Evolutionary conservation across 2,329 filamentous ascomycete species (phyloP).

Genomic region (Fusarium sarcochroum): DNA sequence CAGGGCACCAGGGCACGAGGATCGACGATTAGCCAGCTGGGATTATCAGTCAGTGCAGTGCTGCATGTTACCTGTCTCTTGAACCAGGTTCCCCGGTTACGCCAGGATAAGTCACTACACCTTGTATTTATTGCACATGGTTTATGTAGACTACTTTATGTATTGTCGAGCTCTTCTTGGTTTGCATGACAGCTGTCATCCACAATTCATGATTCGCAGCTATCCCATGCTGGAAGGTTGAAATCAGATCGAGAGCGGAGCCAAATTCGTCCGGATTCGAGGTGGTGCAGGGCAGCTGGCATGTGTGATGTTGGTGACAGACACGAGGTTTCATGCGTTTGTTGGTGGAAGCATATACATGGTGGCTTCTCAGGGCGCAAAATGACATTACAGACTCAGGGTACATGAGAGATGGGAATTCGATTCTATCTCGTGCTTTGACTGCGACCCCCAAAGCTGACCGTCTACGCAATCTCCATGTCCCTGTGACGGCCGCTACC

Average conservation of each 20-base stretch:
- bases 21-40: conserved; percentile 20
- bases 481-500: neutral
- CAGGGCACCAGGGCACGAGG: conserved; percentile 17
- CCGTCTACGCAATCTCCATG: neutral
- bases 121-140: neutral
- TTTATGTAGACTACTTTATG: too few species aligned
- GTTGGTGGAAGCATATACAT: conserved; percentile 23
- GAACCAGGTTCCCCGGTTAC: conserved; percentile 24
- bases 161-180: neutral
- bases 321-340: conserved; percentile 11
- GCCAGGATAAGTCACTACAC: conserved; percentile 11
- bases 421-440: neutral
- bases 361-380: conserved; percentile 4
- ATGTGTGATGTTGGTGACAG: conserved; percentile 27
- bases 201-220: conserved; percentile 5
- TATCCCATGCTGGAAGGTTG: neutral
- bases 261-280: conserved; percentile 16
- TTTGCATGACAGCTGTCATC: neutral
- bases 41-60: conserved; percentile 6
- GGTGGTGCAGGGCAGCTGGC: conserved; percentile 16
- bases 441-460: neutral
- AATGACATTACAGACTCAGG: neutral
- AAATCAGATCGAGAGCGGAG: neutral
- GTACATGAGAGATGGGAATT: neutral
- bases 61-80: conserved; percentile 6